Conservation (phyloP, 306 rosid species). For the Morella rubra region DNA sequence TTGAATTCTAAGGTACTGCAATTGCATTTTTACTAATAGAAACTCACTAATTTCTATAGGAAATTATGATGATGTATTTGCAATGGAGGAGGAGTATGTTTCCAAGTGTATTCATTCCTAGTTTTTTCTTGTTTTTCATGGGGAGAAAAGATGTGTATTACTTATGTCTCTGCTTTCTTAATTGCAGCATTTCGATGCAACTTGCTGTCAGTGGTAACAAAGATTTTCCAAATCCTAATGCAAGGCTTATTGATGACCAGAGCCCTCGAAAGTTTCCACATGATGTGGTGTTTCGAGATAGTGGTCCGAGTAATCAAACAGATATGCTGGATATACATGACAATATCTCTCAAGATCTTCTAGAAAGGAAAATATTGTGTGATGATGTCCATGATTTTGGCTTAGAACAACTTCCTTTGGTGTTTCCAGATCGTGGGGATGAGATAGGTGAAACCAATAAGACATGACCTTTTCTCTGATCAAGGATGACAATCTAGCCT, state of each 20-base stretch:
- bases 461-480: constrained; percentile 32
- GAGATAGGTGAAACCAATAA: constrained; percentile 30
- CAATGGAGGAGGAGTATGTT: no score
- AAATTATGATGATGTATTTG: constrained; percentile 31
- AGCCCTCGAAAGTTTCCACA: constrained; percentile 19
- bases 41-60: constrained; percentile 42
- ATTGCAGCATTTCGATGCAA: constrained; percentile 39
- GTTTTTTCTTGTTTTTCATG: no score
- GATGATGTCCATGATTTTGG: constrained; percentile 34
- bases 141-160: no score
- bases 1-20: constrained; percentile 15
- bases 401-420: constrained; percentile 27
- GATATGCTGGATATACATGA: constrained; percentile 13
- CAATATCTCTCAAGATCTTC: constrained; percentile 26
- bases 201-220: constrained; percentile 22
- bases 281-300: constrained; percentile 11
- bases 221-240: constrained; percentile 33
- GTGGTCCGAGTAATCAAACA: constrained; percentile 26
- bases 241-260: constrained; percentile 12
- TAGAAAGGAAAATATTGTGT: constrained; percentile 42
- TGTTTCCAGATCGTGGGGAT: constrained; percentile 22
- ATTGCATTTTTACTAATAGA: constrained; percentile 10
- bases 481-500: constrained; percentile 41
- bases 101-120: no score
- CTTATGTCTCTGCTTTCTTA: constrained; percentile 22